Evolutionary conservation across 306 rosid genomes (phyloP).

Genomic region (Ochetophila trinervis): DNA sequence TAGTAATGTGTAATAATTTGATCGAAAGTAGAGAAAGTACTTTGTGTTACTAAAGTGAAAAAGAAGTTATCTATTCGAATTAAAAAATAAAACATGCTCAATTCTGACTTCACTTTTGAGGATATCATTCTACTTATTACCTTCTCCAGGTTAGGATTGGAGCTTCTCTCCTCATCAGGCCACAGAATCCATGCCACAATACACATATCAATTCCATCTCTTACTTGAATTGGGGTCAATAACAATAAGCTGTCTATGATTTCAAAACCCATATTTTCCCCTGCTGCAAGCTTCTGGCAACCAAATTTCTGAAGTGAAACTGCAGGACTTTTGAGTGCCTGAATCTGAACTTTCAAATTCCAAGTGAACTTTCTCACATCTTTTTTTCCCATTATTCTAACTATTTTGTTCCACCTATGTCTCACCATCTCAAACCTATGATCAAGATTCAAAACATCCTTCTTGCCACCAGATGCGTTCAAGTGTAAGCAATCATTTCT

Average conservation of each 20-base stretch:
- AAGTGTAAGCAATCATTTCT: conserved; percentile 34
- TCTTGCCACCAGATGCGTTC: conserved; percentile 39
- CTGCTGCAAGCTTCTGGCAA: conserved; percentile 42
- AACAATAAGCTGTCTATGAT: conserved; percentile 56
- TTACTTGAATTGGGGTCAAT: conserved; percentile 49
- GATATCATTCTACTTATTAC: conserved; percentile 37
- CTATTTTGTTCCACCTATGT: conserved; percentile 70
- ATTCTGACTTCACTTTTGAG: background rate
- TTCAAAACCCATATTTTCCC: conserved; percentile 43
- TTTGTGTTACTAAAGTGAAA: background rate
- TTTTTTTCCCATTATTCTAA: conserved; percentile 55
- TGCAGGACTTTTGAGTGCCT: conserved; percentile 70
- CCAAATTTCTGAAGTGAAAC: conserved; percentile 73
- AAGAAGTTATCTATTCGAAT: background rate
- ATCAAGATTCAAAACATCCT: conserved; percentile 42
- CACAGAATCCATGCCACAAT: conserved; percentile 88
- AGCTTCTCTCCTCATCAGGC: conserved; percentile 97
- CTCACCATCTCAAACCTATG: conserved; percentile 44
- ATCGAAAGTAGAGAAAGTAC: background rate
- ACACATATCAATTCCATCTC: conserved; percentile 71
- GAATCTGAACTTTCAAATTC: conserved; percentile 90
- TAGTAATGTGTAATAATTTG: background rate
- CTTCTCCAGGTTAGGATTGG: conserved; percentile 87
- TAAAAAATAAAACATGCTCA: background rate
- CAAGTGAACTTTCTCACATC: conserved; percentile 70